These are phyloP conservation scores for Mollisia scopiformis DNA, from an alignment of 2,329 filamentous ascomycete species.

Conservation along the genomic window DNA sequence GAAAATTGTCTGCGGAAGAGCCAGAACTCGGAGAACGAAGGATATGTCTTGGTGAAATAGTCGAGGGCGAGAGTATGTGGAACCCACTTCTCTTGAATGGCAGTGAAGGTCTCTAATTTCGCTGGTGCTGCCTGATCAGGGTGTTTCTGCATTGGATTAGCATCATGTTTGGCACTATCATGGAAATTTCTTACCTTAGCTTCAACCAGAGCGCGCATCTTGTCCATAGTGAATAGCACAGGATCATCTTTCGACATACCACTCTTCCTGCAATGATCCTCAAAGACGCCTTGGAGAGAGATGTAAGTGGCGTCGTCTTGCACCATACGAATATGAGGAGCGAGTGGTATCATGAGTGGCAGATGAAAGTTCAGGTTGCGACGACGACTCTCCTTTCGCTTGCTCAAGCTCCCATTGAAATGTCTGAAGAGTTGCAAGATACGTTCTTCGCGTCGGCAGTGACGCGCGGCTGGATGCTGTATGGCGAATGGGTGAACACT, in stretches of 20 bases:
- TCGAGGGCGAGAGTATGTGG: slow-evolving; percentile 80
- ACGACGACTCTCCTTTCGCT: slow-evolving; percentile 92
- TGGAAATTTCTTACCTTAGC: slow-evolving; percentile 39
- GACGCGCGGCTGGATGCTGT: slow-evolving; percentile 90
- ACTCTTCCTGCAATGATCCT: slow-evolving; percentile 90
- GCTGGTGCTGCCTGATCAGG: slow-evolving; percentile 72
- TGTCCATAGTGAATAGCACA: slow-evolving; percentile 93
- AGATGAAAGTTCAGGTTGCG: slow-evolving; percentile 96
- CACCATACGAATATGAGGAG: slow-evolving; percentile 91
- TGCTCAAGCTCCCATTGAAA: slow-evolving; percentile 88
- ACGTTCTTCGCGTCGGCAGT: slow-evolving; percentile 91
- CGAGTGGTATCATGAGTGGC: slow-evolving; percentile 92
- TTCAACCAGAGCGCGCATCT: slow-evolving; percentile 77
- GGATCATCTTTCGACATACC: slow-evolving; percentile 94
- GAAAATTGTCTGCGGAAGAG: slow-evolving; percentile 96
- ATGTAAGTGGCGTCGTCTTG: slow-evolving; percentile 95
- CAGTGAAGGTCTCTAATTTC: slow-evolving; percentile 87
- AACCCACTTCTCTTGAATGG: slow-evolving; percentile 93
- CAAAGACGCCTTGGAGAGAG: slow-evolving; percentile 91
- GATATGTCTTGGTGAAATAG: slow-evolving; percentile 88
- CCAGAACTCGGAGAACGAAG: slow-evolving; percentile 94
- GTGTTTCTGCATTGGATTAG: slow-evolving; percentile 54
- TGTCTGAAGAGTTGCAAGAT: slow-evolving; percentile 97
- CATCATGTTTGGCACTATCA: not conserved
- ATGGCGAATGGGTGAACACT: slow-evolving; percentile 97